A percentile compares a stretch with the other conserved stretches of the same genome.
These are phyloP conservation scores for Colletotrichum limetticola DNA, from an alignment of 2,329 filamentous ascomycete genomes.

Conservation along the genomic window DNA sequence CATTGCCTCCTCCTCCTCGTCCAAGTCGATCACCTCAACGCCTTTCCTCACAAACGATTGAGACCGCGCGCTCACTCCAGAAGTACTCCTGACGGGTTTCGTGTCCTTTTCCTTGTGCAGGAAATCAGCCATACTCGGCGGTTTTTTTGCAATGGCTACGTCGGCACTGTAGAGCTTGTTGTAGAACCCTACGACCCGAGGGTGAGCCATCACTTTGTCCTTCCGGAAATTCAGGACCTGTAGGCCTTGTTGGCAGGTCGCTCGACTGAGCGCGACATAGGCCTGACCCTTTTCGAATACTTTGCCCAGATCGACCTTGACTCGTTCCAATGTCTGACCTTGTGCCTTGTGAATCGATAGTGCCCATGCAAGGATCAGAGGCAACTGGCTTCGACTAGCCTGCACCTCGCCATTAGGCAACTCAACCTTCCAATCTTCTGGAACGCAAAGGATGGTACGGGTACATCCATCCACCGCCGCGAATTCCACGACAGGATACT, in stretches of 20 bases:
- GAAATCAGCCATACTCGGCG: constrained; percentile 52
- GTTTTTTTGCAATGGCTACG: constrained; percentile 51
- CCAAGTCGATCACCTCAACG: constrained; percentile 45
- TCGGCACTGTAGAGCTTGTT: constrained; percentile 81
- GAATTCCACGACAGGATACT: constrained; percentile 89
- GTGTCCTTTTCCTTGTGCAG: constrained; percentile 40
- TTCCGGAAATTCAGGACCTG: constrained; percentile 92
- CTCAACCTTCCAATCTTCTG: constrained; percentile 96
- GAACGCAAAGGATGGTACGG: constrained; percentile 82
- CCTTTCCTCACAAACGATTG: constrained; percentile 36
- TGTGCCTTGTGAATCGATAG: constrained; percentile 98
- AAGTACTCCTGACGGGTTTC: constrained; percentile 42
- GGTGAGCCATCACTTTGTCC: constrained; percentile 92
- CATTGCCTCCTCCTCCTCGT: constrained; percentile 63
- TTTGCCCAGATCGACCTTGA: constrained; percentile 91
- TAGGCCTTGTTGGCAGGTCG: constrained; percentile 85
- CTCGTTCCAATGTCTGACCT: constrained; percentile 90
- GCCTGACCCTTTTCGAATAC: constrained; percentile 98
- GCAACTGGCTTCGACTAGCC: constrained; percentile 83
- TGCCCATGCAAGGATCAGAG: constrained; percentile 95
- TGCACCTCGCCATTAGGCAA: constrained; percentile 95
- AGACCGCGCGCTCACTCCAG: constrained; percentile 24
- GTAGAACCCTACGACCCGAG: constrained; percentile 88
- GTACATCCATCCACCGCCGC: constrained; percentile 80
- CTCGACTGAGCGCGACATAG: constrained; percentile 94